Conservation (phyloP, 2,329 filamentous ascomycete species). For the Alternaria tenuissima region DNA sequence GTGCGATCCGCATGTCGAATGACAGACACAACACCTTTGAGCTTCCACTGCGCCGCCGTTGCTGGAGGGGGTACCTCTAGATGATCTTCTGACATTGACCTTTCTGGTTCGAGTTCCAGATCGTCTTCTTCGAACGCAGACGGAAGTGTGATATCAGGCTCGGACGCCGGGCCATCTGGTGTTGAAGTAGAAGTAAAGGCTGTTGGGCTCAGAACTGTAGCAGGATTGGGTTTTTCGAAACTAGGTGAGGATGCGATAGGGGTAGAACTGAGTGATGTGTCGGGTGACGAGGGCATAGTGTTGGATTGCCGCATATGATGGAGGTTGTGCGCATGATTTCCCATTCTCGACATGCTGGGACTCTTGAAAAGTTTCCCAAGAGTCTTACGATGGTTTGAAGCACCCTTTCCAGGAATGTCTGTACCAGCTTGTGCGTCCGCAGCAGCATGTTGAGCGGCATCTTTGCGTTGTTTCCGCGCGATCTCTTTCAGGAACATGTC, state of each 20-base stretch:
- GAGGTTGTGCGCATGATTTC: constrained; percentile 52
- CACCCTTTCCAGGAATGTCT: constrained; percentile 45
- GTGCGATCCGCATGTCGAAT: constrained; percentile 96
- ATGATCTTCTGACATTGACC: constrained; percentile 45
- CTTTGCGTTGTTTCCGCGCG: constrained; percentile 62
- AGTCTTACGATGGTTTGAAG: constrained; percentile 51
- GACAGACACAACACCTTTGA: constrained; percentile 97
- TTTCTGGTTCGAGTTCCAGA: constrained; percentile 27
- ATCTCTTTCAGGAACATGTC: constrained; percentile 89
- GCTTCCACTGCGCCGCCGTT: constrained; percentile 94
- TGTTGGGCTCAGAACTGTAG: constrained; percentile 26
- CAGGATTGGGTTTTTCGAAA: constrained; percentile 49
- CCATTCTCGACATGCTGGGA: constrained; percentile 69
- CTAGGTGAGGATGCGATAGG: constrained; percentile 56
- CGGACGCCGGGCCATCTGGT: constrained; percentile 35
- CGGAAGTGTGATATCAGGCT: constrained; percentile 44
- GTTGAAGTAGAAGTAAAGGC: constrained; percentile 15
- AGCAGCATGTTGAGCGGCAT: constrained; percentile 46
- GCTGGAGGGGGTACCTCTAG: constrained; percentile 57
- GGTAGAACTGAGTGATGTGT: constrained; percentile 52
- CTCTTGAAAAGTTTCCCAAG: constrained; percentile 70
- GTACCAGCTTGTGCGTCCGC: constrained; percentile 46
- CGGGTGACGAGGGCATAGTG: constrained; percentile 55
- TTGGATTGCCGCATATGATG: constrained; percentile 46
- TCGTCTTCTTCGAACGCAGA: constrained; percentile 38